Base-by-base conservation (phyloP, 805 yeast genomes). In the Blastobotrys robertii region DNA sequence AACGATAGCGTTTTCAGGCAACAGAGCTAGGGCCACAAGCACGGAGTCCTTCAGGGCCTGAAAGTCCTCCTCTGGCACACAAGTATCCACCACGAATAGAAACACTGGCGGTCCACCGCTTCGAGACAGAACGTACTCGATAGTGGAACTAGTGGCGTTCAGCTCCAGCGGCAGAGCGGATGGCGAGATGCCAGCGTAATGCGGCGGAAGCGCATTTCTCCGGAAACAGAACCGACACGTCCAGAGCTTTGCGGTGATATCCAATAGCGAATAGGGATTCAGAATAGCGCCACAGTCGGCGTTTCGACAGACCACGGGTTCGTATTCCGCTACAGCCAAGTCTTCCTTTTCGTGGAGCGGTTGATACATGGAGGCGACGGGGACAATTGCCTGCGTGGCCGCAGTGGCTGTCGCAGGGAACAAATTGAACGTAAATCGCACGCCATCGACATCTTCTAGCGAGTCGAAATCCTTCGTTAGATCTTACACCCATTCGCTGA, bases 61-160 rank as follows among this genome's bases (percentile, higher is more conserved):
- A 55, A 88, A 68, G 57, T 84, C 85, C 53, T 86, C 96, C 40
- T 74, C 78, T 55, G 87, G 94, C 62, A 86, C 87, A 59, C 95
- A 85, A 45, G 86, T 68, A 64, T 88, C 97, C 50, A 88, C 78
- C 30, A 85, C 85, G 55, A 83, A 84, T 43, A 86, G 66, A 61
- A 85, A 88, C 38, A 86, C 74, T n/a, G 96, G 96, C 3, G 95
- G 94, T 39, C 75, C 70, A 13, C 79, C 84, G 2, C 90, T 87
- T 56, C 85, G 77, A 12, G 79, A 73, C 22, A 88, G 74, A 43
- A 84, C 74, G 63, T 88, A 88, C 65, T 88, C 97, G 43, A 88
- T 78, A 8, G 96, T 81, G 9, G 90, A 73, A 46, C 79, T 69
- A 47, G 70, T 69, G 8, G 77, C 74, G 44, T 73, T 68, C 57